These are phyloP conservation scores for Solanum stenotomum DNA, from an alignment of 257 asterid genomes.

Conservation along the genomic window DNA sequence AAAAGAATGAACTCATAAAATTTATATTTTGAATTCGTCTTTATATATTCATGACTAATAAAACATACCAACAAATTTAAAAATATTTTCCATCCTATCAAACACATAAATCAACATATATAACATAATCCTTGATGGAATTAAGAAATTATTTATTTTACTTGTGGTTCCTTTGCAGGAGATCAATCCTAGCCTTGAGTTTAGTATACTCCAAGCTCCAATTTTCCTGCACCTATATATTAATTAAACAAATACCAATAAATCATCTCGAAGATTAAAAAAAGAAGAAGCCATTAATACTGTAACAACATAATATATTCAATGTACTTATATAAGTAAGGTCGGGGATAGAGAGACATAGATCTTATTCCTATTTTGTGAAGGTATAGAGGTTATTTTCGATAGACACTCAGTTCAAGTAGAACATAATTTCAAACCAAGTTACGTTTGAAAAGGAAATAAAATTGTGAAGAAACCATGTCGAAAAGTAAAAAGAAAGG, in stretches of 20 bases:
- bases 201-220: constrained; percentile 2
- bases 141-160: neutral
- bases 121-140: neutral
- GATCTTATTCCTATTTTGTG: neutral
- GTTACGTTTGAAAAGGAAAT: neutral
- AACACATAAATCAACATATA: neutral
- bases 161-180: constrained; percentile 24
- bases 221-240: neutral
- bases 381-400: neutral
- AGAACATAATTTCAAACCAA: neutral
- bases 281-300: neutral
- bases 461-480: neutral
- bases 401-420: neutral
- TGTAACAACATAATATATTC: neutral
- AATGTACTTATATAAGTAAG: rapidly evolving
- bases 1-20: no score
- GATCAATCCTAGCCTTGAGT: constrained; percentile 35
- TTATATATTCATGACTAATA: neutral
- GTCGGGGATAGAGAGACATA: neutral
- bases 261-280: neutral
- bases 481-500: neutral
- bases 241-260: neutral
- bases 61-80: neutral
- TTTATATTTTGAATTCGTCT: neutral
- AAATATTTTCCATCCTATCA: neutral